phyloP scores from a whole-genome alignment of 306 rosid genomes.

The Biancaea sappan region DNA sequence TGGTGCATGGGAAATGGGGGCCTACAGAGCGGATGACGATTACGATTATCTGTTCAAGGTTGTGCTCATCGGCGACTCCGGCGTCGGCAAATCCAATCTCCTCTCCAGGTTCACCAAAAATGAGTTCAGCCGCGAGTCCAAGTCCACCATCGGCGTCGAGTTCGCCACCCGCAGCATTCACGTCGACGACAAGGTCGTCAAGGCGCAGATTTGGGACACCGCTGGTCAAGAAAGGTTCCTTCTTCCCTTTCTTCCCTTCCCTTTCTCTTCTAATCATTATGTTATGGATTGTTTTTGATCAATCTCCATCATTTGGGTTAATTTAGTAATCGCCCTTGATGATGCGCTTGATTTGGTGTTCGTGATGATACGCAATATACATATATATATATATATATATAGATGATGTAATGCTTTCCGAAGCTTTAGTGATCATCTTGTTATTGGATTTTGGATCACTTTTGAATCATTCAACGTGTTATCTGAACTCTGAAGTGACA shows the following conservation, averaged over 20 bases:
- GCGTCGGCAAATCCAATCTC: constrained; percentile 88
- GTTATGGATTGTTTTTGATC: no score
- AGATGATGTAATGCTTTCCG: no score
- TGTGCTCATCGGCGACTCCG: constrained; percentile 84
- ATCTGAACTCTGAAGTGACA: no score
- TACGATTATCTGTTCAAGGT: constrained; percentile 85
- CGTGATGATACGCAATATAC: no score
- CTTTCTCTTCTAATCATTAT: no score
- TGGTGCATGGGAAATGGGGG: constrained; percentile 61
- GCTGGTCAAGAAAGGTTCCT: constrained; percentile 89
- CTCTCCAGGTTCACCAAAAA: constrained; percentile 77
- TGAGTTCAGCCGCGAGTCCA: constrained; percentile 79
- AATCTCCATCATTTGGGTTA: no score
- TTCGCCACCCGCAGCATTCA: constrained; percentile 86
- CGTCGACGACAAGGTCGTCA: constrained; percentile 81
- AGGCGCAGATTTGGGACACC: constrained; percentile 97
- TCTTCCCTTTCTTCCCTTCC: neutral
- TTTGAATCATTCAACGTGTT: no score
- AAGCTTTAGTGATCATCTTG: no score
- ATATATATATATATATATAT: no score
- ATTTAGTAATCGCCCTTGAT: no score
- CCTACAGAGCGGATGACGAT: constrained; percentile 81
- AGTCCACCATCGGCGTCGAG: constrained; percentile 91
- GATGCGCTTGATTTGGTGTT: no score
- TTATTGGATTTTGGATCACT: no score